A percentile compares a stretch with the other conserved stretches of the same genome.
Conservation (phyloP, 2,329 filamentous ascomycete species). For the Coleophoma eucalyptorum region DNA sequence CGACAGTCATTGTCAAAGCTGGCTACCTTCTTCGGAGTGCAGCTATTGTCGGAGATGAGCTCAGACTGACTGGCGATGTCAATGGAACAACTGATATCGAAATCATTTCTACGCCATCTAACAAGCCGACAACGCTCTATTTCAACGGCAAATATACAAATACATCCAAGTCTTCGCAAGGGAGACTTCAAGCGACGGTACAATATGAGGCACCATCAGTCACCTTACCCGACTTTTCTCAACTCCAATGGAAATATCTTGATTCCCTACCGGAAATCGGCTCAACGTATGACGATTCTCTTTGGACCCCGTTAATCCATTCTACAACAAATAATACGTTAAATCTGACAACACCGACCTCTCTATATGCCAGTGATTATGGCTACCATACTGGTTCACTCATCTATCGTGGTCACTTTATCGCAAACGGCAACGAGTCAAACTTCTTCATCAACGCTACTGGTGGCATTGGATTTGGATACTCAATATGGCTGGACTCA, state of each 20-base stretch:
- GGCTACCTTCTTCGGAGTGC: constrained; percentile 61
- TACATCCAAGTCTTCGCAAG: constrained; percentile 29
- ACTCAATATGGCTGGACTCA: constrained; percentile 59
- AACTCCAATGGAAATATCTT: constrained; percentile 61
- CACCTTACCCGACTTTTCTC: constrained; percentile 48
- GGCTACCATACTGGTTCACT: constrained; percentile 65
- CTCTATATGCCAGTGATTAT: constrained; percentile 56
- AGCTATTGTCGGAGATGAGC: constrained; percentile 42
- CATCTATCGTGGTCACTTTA: constrained; percentile 66
- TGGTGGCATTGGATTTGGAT: constrained; percentile 63
- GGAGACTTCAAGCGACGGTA: constrained; percentile 42
- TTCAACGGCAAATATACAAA: constrained; percentile 26
- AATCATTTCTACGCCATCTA: constrained; percentile 56
- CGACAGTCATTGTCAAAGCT: constrained; percentile 51
- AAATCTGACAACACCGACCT: constrained; percentile 53
- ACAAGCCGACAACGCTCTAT: constrained; percentile 54
- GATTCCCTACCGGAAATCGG: constrained; percentile 66
- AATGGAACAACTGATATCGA: constrained; percentile 64
- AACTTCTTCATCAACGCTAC: constrained; percentile 54
- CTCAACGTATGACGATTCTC: constrained; percentile 59
- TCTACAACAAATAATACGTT: constrained; percentile 11
- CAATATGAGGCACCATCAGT: constrained; percentile 46
- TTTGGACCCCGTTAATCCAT: constrained; percentile 52
- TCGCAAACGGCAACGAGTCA: constrained; percentile 54
- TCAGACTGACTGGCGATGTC: constrained; percentile 65